Conservation (phyloP, 2,329 filamentous ascomycete species). For the Ceratocystis cacaofunesta region DNA sequence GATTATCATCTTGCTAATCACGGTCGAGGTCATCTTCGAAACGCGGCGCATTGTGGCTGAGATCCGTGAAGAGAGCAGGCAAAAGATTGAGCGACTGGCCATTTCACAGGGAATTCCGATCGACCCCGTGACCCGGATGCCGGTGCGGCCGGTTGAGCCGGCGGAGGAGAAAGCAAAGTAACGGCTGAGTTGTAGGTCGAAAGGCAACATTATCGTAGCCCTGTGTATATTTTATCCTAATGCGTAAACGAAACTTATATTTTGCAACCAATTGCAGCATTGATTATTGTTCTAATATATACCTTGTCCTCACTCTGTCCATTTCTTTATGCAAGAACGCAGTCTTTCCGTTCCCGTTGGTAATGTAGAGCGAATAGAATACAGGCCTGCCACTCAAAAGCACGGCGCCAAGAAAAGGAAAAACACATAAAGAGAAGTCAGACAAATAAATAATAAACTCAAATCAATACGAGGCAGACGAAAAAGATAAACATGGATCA, state of each 20-base stretch:
- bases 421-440: background rate
- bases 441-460: constrained; percentile 10
- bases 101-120: constrained; percentile 14
- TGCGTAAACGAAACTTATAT: too few relatives aligned
- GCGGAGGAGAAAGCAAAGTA: background rate
- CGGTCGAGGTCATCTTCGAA: constrained; percentile 83
- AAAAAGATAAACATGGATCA: too few relatives aligned
- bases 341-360: too few relatives aligned
- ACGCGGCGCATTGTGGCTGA: constrained; percentile 59
- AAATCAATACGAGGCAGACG: background rate
- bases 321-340: too few relatives aligned
- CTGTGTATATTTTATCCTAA: background rate
- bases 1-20: constrained; percentile 90
- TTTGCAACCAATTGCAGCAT: too few relatives aligned
- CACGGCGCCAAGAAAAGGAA: background rate
- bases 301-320: too few relatives aligned
- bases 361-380: background rate
- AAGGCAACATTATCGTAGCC: background rate
- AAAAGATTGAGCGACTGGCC: constrained; percentile 17
- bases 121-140: constrained; percentile 12
- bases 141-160: background rate
- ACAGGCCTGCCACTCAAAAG: background rate
- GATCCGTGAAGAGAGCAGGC: constrained; percentile 28
- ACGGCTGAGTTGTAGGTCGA: background rate
- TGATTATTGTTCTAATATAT: too few relatives aligned